phyloP scores from a whole-genome alignment of 345 rosid species.

The Nasturtium officinale region DNA sequence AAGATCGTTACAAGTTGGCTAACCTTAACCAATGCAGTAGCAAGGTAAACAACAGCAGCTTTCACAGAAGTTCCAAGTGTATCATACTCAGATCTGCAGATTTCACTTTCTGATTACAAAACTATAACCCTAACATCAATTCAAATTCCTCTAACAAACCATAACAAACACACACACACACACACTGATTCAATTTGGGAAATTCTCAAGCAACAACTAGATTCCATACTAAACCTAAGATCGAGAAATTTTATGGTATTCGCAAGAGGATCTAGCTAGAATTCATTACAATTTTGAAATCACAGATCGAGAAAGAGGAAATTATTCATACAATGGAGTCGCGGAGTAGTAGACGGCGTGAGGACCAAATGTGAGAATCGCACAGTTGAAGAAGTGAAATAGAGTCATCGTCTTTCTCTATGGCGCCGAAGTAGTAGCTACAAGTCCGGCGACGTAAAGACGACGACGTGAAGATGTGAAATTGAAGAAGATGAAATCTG shows the following conservation, averaged over 20 bases:
- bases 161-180: background rate
- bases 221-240: background rate
- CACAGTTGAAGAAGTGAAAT: constrained; percentile 98
- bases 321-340: constrained; percentile 69
- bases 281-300: background rate
- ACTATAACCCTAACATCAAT: background rate
- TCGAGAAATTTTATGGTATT: background rate
- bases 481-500: constrained; percentile 10
- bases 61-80: constrained; percentile 94
- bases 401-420: constrained; percentile 59
- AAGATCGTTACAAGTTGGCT: constrained; percentile 9
- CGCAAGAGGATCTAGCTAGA: background rate
- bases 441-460: constrained; percentile 21
- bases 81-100: constrained; percentile 86
- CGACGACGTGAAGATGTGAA: constrained; percentile 13
- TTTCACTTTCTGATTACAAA: background rate
- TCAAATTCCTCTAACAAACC: background rate
- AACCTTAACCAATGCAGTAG: constrained; percentile 91
- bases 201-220: constrained; percentile 9
- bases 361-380: constrained; percentile 96
- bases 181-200: background rate
- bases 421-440: constrained; percentile 5
- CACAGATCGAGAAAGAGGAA: constrained; percentile 26
- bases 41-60: constrained; percentile 88
- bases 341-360: constrained; percentile 99